Conservation (phyloP, 2,329 filamentous ascomycete genomes). For the Ustulina deusta region DNA sequence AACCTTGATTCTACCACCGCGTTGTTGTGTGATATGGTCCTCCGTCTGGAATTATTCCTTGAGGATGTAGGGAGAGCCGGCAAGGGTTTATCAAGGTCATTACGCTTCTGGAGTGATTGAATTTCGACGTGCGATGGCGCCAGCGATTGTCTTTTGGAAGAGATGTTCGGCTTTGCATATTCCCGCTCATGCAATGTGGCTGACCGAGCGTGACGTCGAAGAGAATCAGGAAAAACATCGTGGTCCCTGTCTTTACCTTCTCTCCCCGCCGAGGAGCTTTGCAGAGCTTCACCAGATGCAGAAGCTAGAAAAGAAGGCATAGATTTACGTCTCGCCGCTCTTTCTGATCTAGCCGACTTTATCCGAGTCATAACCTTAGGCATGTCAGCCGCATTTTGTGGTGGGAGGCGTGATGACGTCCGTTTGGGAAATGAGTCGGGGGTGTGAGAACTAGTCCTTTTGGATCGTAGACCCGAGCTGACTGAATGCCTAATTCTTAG, state of each 20-base stretch:
- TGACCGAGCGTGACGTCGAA: constrained; percentile 41
- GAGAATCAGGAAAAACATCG: constrained; percentile 42
- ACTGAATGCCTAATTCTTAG: constrained; percentile 44
- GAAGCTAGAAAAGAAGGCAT: constrained; percentile 43
- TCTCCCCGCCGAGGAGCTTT: constrained; percentile 33
- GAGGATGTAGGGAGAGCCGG: constrained; percentile 31
- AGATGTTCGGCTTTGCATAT: constrained; percentile 32
- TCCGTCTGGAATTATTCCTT: constrained; percentile 38
- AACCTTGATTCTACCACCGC: constrained; percentile 32
- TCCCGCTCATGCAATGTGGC: constrained; percentile 36
- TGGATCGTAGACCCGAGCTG: constrained; percentile 43
- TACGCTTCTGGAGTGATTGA: constrained; percentile 26
- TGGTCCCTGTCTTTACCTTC: constrained; percentile 33
- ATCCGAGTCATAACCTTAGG: constrained; percentile 23
- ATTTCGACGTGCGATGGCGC: constrained; percentile 16
- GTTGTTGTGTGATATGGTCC: constrained; percentile 40
- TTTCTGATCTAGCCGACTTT: constrained; percentile 36
- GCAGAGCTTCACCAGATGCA: constrained; percentile 34
- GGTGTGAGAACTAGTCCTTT: constrained; percentile 33
- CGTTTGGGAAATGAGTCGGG: constrained; percentile 37
- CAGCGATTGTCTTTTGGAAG: constrained; percentile 37
- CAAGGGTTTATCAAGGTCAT: constrained; percentile 38
- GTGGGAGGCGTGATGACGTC: constrained; percentile 38
- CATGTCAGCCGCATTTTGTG: constrained; percentile 24
- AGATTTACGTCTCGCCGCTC: constrained; percentile 45